Percentiles rank a stretch among this genome's conserved stretches.
phyloP scores from a whole-genome alignment of 257 asterid species.

The Nicotiana paniculata region DNA sequence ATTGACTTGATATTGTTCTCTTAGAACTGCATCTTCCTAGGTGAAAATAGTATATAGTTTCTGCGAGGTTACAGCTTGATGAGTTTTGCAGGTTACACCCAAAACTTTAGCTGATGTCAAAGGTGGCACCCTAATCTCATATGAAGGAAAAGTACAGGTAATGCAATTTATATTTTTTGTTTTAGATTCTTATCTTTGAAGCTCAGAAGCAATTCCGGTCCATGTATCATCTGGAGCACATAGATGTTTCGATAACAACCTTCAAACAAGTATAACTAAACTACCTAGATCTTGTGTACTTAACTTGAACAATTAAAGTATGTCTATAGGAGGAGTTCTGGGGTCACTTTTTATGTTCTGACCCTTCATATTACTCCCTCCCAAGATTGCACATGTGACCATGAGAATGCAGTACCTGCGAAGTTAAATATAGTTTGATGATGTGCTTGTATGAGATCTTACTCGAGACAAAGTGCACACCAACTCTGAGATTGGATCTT shows the following conservation, averaged over 20 bases:
- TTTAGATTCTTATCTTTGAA: not conserved
- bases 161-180: not conserved
- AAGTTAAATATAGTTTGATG: not conserved
- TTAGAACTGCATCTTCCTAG: not conserved
- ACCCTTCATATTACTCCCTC: not conserved
- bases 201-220: not conserved
- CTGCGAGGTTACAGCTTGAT: not conserved
- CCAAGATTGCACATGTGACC: not conserved
- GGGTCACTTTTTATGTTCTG: not conserved
- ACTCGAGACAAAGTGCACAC: too few relatives aligned
- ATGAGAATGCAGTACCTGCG: not conserved
- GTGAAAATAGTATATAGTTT: not conserved
- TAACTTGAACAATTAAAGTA: not conserved
- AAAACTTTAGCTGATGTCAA: slow-evolving; percentile 97
- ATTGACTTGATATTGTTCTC: not conserved
- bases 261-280: not conserved
- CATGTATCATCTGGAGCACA: not conserved
- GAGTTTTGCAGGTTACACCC: slow-evolving; percentile 80
- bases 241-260: not conserved
- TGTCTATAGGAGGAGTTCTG: not conserved
- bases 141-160: slow-evolving; percentile 97
- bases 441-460: too few relatives aligned
- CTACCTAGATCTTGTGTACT: not conserved
- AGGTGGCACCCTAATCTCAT: slow-evolving; percentile 96
- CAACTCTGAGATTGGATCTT: too few relatives aligned